phyloP scores from a whole-genome alignment of 139 green algal genomes.

The Edaphochlamys debaryana region DNA sequence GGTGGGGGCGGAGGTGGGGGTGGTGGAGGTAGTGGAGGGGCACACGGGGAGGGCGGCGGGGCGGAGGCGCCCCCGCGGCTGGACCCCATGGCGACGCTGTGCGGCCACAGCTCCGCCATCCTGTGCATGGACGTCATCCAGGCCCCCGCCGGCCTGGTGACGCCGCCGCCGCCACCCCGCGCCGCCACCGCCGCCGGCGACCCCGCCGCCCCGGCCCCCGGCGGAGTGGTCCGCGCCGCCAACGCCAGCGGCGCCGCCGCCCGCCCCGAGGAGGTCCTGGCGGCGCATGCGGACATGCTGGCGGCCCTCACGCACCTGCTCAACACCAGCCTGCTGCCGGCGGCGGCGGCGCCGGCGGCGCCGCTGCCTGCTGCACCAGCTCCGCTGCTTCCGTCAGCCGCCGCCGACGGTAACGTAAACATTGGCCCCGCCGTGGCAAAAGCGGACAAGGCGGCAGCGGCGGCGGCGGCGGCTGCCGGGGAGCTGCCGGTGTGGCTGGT shows the following conservation, averaged over 20 bases:
- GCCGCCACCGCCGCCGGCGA: not conserved
- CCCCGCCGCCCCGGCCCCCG: not conserved
- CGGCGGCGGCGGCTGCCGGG: not conserved
- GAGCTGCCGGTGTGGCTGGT: conserved; percentile 26
- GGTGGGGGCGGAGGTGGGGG: not conserved
- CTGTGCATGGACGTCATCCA: conserved; percentile 27
- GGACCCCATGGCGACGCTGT: conserved; percentile 26
- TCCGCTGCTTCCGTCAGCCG: not conserved
- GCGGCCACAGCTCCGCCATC: conserved; percentile 8
- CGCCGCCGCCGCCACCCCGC: not conserved
- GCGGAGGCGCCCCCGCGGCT: no score
- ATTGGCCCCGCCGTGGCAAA: no score
- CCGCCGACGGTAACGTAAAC: no score
- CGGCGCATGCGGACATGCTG: not conserved
- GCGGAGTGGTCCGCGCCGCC: not conserved
- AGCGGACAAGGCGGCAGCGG: no score
- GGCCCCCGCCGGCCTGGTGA: not conserved
- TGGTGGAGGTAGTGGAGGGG: no score
- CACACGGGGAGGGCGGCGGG: no score
- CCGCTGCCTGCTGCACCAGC: not conserved
- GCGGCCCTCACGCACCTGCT: not conserved
- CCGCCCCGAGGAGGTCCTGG: not conserved
- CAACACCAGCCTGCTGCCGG: conserved; percentile 19
- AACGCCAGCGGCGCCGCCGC: not conserved
- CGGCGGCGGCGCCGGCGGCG: not conserved